Conservation (phyloP, 305 asterid species). For the Fraxinus ornus region DNA sequence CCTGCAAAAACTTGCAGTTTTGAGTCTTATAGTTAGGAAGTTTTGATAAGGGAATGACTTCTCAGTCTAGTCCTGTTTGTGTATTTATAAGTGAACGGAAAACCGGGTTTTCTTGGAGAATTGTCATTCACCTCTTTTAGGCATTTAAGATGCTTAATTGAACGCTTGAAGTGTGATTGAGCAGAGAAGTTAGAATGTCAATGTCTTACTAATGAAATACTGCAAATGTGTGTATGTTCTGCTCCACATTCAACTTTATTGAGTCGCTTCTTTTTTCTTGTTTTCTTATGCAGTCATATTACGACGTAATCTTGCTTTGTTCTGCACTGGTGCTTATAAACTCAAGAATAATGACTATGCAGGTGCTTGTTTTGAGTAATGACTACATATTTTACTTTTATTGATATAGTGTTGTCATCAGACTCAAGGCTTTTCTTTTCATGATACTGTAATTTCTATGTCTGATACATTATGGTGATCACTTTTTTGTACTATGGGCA, state of each 20-base stretch:
- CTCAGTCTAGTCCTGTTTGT: not conserved
- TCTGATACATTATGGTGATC: not conserved
- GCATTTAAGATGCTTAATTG: not conserved
- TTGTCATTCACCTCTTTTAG: not conserved
- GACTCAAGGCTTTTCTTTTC: not conserved
- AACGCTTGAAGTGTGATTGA: not conserved
- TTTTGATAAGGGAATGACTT: not conserved
- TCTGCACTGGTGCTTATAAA: not conserved
- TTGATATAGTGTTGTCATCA: not conserved
- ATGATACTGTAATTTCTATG: not conserved
- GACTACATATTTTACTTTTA: not conserved
- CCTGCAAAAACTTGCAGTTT: not conserved
- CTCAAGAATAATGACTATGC: not conserved
- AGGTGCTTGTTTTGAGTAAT: not conserved
- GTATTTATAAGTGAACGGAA: not conserved
- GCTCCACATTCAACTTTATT: not conserved
- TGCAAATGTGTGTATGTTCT: not conserved
- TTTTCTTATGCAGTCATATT: not conserved
- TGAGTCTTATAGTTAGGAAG: not conserved
- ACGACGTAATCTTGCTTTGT: not conserved
- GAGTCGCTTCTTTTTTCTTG: not conserved
- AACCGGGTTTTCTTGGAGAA: not conserved
- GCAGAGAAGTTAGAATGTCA: not conserved
- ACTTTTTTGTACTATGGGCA: not conserved
- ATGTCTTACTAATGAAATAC: not conserved